A percentile compares a stretch with the other conserved stretches of the same genome.
Conservation (phyloP, 176 grass and related monocot species). For the Alloteropsis semialata region DNA sequence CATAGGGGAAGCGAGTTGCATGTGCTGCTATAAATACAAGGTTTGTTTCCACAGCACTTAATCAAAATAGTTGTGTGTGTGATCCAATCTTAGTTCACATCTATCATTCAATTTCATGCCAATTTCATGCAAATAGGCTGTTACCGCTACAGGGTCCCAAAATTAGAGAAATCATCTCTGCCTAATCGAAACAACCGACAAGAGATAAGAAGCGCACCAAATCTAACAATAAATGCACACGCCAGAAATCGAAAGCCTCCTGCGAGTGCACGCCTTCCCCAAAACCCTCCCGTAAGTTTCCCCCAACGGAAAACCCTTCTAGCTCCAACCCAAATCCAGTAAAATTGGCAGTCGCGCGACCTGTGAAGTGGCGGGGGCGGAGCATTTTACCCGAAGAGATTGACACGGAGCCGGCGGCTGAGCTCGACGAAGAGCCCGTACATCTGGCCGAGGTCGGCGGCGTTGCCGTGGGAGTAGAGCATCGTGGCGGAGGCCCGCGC, state of each 20-base stretch:
- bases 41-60: background rate
- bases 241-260: background rate
- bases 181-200: background rate
- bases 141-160: background rate
- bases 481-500: slow-evolving; percentile 55
- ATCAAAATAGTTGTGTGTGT: background rate
- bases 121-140: background rate
- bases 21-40: background rate
- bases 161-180: background rate
- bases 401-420: slow-evolving; percentile 60
- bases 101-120: slow-evolving; percentile 6
- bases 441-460: slow-evolving; percentile 72
- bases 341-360: background rate
- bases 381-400: slow-evolving; percentile 55
- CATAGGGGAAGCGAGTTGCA: background rate
- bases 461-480: slow-evolving; percentile 78
- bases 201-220: slow-evolving; percentile 4
- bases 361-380: background rate
- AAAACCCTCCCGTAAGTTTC: slow-evolving; percentile 10
- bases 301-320: background rate
- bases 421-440: slow-evolving; percentile 67
- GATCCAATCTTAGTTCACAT: background rate
- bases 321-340: slow-evolving; percentile 8
- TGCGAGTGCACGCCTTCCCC: background rate
- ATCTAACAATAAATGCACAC: slow-evolving; percentile 45